Evolutionary conservation across 306 rosid species (phyloP), one percentile per base, ranked within the genome.

Genomic region (Castanea sativa): DNA sequence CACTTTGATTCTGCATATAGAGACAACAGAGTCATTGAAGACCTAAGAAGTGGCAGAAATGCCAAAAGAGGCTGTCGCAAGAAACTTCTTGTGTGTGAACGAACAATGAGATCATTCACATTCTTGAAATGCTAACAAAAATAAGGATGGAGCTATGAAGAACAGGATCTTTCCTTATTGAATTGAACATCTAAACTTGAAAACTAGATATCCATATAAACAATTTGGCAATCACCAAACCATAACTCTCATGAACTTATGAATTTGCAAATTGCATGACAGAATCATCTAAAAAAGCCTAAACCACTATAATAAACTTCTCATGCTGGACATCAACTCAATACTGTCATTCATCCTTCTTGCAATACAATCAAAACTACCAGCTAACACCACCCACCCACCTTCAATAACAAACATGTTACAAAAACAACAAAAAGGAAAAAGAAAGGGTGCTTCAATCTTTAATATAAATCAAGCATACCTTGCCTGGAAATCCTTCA

Each of bases 401-500:
- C 41, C 41, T 5, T 35, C 41, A 35, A 35, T 35, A 5, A 35
- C 41, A 35, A 35, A 35, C 41, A 6, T 35, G 51, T 43, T 5
- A 3, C 21, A 67, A 32, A 5, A 67, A 33, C 25, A 32, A 19
- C 6, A 45, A 33, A 67, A 63, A 6, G 1, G 6, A 35, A 35
- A 35, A 35, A 7, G 5, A 35, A 73, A 78, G 73, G 13, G 63
- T 55, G 58, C 78, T 69, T 59, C 38, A 55, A 65, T 67, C 58
- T 60, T 68, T 51, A 51, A 16, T 32, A 68, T 16, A 32, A 53
- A 83, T 88, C 79, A 92, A 57, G 86, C 94, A 75, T 95, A 89
- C 83, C 76, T 93, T 18, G 93, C 85, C 74, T 95, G 99, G 77
- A 95, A 95, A 69, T 91, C 94, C 89, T 88, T 89, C 99, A 93